Evolutionary conservation across 2,329 filamentous ascomycete species (phyloP).

Genomic region (Exophiala spinifera): DNA sequence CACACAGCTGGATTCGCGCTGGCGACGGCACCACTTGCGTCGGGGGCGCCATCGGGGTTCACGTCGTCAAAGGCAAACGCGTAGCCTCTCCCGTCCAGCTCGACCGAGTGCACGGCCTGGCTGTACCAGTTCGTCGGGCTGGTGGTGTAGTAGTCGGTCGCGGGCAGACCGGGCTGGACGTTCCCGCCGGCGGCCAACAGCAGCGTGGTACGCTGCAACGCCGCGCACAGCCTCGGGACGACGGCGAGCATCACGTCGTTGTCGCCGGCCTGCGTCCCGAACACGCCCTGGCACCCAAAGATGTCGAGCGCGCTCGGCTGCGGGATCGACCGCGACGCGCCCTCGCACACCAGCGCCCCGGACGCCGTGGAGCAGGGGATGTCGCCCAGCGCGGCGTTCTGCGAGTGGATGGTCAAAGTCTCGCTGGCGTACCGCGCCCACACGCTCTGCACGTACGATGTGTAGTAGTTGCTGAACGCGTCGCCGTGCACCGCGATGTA

Average conservation of each 20-base stretch:
- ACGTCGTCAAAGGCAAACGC: conserved; percentile 69
- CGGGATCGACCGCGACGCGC: not conserved
- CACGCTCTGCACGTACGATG: conserved; percentile 50
- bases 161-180: conserved; percentile 42
- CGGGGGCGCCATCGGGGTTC: conserved; percentile 53
- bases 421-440: conserved; percentile 50
- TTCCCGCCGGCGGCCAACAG: conserved; percentile 48
- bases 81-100: conserved; percentile 60
- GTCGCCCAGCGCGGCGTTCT: conserved; percentile 49
- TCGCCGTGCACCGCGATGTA: conserved; percentile 44
- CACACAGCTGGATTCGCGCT: conserved; percentile 47
- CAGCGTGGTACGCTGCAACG: conserved; percentile 50
- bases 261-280: conserved; percentile 39
- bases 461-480: conserved; percentile 53
- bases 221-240: conserved; percentile 51
- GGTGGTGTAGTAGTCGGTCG: conserved; percentile 38
- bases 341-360: conserved; percentile 39
- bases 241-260: conserved; percentile 44
- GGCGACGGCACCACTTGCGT: conserved; percentile 54
- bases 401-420: conserved; percentile 54
- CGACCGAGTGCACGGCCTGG: conserved; percentile 56
- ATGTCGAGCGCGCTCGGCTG: conserved; percentile 45
- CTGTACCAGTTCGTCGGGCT: conserved; percentile 47
- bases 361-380: conserved; percentile 45
- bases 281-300: conserved; percentile 54